Base-by-base conservation (phyloP, 2,329 filamentous ascomycete genomes). In the Dryadomyces quercivorus region DNA sequence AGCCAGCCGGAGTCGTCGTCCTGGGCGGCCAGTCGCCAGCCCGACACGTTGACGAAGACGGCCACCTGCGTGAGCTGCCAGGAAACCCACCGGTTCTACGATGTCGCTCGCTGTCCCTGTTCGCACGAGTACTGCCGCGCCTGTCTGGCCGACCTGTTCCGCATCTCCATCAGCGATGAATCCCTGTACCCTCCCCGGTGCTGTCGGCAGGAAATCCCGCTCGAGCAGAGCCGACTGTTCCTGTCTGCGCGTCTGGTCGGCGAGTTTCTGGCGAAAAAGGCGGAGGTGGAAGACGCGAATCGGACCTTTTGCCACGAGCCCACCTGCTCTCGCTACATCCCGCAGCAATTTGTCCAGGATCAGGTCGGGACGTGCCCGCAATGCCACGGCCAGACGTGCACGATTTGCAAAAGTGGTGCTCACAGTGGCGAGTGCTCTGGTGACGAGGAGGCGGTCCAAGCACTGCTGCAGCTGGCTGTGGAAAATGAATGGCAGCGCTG, bases 101-200 rank as follows among this genome's bases (percentile, higher is more conserved):
- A 58, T 3, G 31, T 60, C 5, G 21, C 38, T 0, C 54, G 45
- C 10, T 61, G 53, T 13, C 64, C 71, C 22, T 69, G 78, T 62
- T 10, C 62, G 0, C 76, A 83, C 57, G 60, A 70, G 2, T 83
- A 81, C 62, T 84, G 80, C 59, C 61, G 62, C 0, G 58, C 57
- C 1, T 83, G 80, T 59, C 59, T 82, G 0, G 59, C 60, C 2
- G 54, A 57, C 0, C 68, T 81, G 0, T 76, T 82, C 61, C n/a
- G 56, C 1, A 53, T 61, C 0, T 67, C 75, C 0, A 67, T 76
- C 21, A 64, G 55, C 0, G 75, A 81, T 57, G 75, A 82, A 54
- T 67, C 70, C 0, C 60, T 77, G 0, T 83, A 80, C 55, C 80
- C 79, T 0, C 77, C 79, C 0, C 68, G 69, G 1, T 83, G 79